Conservation (phyloP, 2,329 filamentous ascomycete genomes). For the Dothistroma septosporum region DNA sequence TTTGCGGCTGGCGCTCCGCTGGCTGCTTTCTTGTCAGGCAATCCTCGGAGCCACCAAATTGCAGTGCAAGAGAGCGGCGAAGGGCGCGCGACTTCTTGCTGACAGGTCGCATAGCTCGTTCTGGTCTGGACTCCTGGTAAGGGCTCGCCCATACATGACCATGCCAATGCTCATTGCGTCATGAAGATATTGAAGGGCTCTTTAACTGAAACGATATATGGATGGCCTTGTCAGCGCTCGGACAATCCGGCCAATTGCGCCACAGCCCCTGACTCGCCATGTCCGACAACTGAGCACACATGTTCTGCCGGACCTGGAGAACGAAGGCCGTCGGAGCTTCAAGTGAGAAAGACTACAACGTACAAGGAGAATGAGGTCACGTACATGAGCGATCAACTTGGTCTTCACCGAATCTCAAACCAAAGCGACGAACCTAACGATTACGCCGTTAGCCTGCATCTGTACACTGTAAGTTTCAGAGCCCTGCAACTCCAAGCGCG, state of each 20-base stretch:
- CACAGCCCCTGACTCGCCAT: conserved; percentile 25
- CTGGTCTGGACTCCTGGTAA: conserved; percentile 86
- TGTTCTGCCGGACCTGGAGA: conserved; percentile 30
- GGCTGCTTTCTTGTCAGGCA: neutral
- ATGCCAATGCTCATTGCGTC: conserved; percentile 75
- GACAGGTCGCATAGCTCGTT: conserved; percentile 57
- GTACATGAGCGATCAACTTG: conserved; percentile 87
- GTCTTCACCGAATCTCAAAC: conserved; percentile 79
- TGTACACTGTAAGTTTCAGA: conserved; percentile 43
- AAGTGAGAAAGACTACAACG: conserved; percentile 47
- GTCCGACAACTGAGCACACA: conserved; percentile 28
- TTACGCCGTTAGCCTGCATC: conserved; percentile 78
- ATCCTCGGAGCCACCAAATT: neutral
- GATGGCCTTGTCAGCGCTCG: conserved; percentile 56
- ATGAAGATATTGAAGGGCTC: conserved; percentile 82
- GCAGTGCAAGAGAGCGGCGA: conserved; percentile 5
- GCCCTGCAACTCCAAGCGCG: neutral
- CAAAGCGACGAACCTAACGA: conserved; percentile 55
- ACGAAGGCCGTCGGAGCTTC: conserved; percentile 37
- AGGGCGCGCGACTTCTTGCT: neutral
- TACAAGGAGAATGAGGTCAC: conserved; percentile 71
- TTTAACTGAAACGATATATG: conserved; percentile 76
- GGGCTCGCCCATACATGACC: conserved; percentile 78
- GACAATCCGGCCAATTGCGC: conserved; percentile 30
- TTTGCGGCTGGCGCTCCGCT: neutral